Evolutionary conservation across 2,329 filamentous ascomycete species (phyloP).

Genomic region (Colletotrichum sp.): DNA sequence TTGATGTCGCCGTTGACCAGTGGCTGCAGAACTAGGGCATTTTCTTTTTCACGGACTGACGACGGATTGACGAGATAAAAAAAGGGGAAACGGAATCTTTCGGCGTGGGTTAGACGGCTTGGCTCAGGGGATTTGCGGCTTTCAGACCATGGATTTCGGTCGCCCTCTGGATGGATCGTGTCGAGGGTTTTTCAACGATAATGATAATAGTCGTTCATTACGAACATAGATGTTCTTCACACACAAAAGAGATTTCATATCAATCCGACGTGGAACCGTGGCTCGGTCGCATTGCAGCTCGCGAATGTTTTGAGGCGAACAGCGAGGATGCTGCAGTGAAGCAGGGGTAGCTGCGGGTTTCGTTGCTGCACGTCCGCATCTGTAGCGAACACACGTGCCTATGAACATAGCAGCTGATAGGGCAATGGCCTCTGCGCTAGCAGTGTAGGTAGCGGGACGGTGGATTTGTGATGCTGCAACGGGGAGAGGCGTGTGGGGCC

Average conservation of each 20-base stretch:
- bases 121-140: neutral
- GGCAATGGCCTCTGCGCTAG: conserved; percentile 19
- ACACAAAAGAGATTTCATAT: neutral
- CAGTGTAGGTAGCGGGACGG: neutral
- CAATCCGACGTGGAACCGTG: neutral
- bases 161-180: neutral
- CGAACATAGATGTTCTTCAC: neutral
- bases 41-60: neutral
- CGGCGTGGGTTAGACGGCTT: neutral
- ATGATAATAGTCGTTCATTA: conserved; percentile 11
- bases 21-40: conserved; percentile 26
- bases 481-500: neutral
- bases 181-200: neutral
- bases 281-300: neutral
- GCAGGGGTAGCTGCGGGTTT: neutral
- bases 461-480: conserved; percentile 2
- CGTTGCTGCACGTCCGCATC: neutral
- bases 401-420: conserved; percentile 19
- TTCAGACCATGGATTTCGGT: neutral
- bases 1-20: conserved; percentile 66
- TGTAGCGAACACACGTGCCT: conserved; percentile 24
- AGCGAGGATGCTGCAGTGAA: neutral
- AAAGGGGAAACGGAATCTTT: neutral
- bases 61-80: neutral
- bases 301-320: neutral